Evolutionary conservation across 176 grass and related monocot species (phyloP).

Genomic region (Cenchrus americanus): DNA sequence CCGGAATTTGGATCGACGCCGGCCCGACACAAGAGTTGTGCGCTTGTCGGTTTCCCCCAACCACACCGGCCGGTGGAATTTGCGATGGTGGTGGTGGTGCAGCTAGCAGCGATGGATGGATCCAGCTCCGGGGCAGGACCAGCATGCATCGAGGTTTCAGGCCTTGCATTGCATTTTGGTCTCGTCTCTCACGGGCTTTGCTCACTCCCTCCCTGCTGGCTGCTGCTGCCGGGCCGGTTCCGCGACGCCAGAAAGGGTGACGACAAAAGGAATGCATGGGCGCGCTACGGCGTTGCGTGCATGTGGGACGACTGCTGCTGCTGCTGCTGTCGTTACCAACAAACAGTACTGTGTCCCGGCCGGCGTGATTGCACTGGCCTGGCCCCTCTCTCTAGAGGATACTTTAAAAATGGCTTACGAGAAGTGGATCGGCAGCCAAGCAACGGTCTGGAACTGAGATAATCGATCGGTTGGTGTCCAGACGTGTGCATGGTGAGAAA

Average conservation of each 20-base stretch:
- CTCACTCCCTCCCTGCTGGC: too few relatives aligned
- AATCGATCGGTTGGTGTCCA: too few relatives aligned
- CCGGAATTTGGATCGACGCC: too few relatives aligned
- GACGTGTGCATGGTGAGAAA: too few relatives aligned
- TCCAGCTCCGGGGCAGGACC: not conserved
- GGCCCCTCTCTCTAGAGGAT: not conserved
- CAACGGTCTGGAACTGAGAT: not conserved
- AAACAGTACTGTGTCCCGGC: not conserved
- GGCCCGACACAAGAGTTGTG: constrained; percentile 25
- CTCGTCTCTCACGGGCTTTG: too few relatives aligned
- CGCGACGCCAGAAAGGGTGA: too few relatives aligned
- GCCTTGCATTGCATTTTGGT: too few relatives aligned
- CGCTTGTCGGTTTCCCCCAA: constrained; percentile 39
- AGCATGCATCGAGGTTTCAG: too few relatives aligned
- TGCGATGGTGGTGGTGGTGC: not conserved
- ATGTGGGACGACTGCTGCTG: not conserved
- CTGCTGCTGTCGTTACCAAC: not conserved
- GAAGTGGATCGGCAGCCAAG: not conserved
- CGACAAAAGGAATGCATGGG: too few relatives aligned
- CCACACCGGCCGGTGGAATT: not conserved
- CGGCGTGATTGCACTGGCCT: not conserved
- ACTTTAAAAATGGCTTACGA: not conserved
- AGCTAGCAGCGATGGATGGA: not conserved
- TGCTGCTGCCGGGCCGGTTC: too few relatives aligned
- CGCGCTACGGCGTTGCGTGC: not conserved